Base-by-base conservation (phyloP, 805 yeast genomes). In the Starmera quercuum region DNA sequence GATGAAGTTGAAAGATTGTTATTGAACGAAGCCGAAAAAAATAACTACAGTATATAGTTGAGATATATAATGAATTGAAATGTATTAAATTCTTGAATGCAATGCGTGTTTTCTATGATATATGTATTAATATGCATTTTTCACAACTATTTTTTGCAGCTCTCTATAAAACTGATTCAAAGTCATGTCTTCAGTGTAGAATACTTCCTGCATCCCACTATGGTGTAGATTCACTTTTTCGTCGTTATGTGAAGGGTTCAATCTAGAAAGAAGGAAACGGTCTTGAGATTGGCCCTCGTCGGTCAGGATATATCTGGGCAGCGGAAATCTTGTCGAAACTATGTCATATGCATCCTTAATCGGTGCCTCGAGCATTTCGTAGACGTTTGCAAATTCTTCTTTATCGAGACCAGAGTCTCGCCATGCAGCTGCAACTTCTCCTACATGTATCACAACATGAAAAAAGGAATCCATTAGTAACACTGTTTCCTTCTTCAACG, bases 271-370 rank as follows among this genome's bases (percentile, higher is more conserved):
- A 59, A 90, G 69, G 69, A 92, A 90, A 58, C 98, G 76, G 5
- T 96, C 95, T 63, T 90, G 98, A 14, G 96, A 86, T 37, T 95
- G 95, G 44, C 97, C 97, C 48, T 88, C 95, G 56, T 88, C 95
- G 37, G 96, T 85, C 47, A 86, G 90, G 44, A 90, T 85, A 53
- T 86, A 90, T 59, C 97, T 75, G 30, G 97, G 97, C 53, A 92
- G 68, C 46, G 98, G 98, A 75, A 84, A 88, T 53, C 97, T 75
- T 50, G 86, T 95, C 16, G 81, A 75, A 47, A 90, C 73, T 41
- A 88, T 69, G 46, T 80, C 84, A 7, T 92, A 83, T 9, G 96
- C 97, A 59, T 92, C 97, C 34, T 72, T 71, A 50, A 83, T 76
- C 20, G 97, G 95, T 38, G 77, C 83, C 37, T 84, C 87, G 47